These are phyloP conservation scores for Rhodamnia rubescens DNA, from an alignment of 345 rosid species.

Conservation along the genomic window DNA sequence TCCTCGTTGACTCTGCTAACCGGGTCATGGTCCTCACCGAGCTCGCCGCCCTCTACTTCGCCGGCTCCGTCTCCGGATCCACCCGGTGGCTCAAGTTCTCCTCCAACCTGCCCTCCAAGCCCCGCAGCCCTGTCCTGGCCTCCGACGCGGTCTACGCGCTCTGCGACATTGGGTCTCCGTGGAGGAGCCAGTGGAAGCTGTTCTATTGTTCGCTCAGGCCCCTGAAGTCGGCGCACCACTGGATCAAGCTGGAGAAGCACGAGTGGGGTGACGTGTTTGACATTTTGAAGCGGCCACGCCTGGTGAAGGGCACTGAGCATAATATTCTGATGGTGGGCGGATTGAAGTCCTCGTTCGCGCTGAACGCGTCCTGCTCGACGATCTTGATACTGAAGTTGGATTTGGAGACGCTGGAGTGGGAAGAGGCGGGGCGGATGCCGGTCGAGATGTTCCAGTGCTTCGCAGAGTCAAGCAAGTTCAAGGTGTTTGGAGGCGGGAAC, in stretches of 20 bases:
- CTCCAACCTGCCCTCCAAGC: constrained; percentile 76
- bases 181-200: constrained; percentile 85
- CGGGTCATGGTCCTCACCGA: constrained; percentile 78
- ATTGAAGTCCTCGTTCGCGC: constrained; percentile 53
- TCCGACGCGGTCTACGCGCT: constrained; percentile 55
- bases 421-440: constrained; percentile 85
- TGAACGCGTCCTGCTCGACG: constrained; percentile 73
- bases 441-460: constrained; percentile 63
- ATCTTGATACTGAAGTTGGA: constrained; percentile 68
- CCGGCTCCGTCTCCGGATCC: constrained; percentile 5
- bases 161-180: constrained; percentile 85
- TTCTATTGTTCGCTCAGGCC: constrained; percentile 39
- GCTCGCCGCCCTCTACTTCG: constrained; percentile 60
- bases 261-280: constrained; percentile 90
- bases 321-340: constrained; percentile 77
- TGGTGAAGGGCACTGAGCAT: constrained; percentile 46
- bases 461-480: constrained; percentile 65
- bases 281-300: constrained; percentile 70
- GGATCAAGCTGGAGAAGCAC: constrained; percentile 66
- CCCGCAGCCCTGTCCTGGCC: constrained; percentile 62
- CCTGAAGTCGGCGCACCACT: constrained; percentile 28
- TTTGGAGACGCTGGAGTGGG: constrained; percentile 78
- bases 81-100: constrained; percentile 64
- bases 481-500: constrained; percentile 85
- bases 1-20: constrained; percentile 54